Percentiles rank a stretch among this genome's conserved stretches.
phyloP scores from a whole-genome alignment of 1,284 basidiomycete species.

The Cryptococcus wingfieldii region DNA sequence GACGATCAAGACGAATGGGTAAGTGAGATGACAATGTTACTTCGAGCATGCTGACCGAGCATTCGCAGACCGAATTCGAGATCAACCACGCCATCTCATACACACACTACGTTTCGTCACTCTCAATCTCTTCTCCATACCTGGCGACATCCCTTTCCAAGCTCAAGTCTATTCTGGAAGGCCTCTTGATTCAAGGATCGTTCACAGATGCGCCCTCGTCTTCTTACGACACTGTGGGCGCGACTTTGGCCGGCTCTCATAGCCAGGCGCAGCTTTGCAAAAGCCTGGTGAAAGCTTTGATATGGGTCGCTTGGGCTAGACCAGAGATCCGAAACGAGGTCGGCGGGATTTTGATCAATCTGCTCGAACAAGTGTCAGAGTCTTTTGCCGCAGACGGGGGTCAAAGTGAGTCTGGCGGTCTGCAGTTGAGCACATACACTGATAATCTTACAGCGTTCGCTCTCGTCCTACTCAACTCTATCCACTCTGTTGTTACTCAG shows the following conservation, averaged over 20 bases:
- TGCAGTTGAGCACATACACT: background rate
- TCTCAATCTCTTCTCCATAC: constrained; percentile 22
- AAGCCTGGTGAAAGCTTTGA: constrained; percentile 30
- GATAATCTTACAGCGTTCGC: constrained; percentile 23
- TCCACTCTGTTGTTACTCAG: constrained; percentile 26
- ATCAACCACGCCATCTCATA: constrained; percentile 47
- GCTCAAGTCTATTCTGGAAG: constrained; percentile 27
- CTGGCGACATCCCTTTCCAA: constrained; percentile 22
- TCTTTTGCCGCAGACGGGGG: constrained; percentile 13
- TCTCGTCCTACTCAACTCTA: constrained; percentile 26
- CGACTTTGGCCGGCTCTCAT: constrained; percentile 13
- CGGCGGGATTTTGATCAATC: constrained; percentile 18
- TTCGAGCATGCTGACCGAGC: background rate
- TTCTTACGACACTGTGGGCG: constrained; percentile 2
- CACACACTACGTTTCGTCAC: constrained; percentile 42
- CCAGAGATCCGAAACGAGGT: constrained; percentile 16
- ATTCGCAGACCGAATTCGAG: constrained; percentile 34
- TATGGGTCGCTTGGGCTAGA: constrained; percentile 36
- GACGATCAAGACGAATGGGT: constrained; percentile 34
- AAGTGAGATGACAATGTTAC: background rate
- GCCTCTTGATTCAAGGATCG: constrained; percentile 25
- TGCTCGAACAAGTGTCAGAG: constrained; percentile 20
- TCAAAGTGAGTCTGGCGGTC: constrained; percentile 16
- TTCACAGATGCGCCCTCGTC: constrained; percentile 3
- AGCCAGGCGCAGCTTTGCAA: constrained; percentile 32